A percentile compares a stretch with the other conserved stretches of the same genome.
phyloP scores from a whole-genome alignment of 2,329 filamentous ascomycete genomes.

The Monosporascus sp. region DNA sequence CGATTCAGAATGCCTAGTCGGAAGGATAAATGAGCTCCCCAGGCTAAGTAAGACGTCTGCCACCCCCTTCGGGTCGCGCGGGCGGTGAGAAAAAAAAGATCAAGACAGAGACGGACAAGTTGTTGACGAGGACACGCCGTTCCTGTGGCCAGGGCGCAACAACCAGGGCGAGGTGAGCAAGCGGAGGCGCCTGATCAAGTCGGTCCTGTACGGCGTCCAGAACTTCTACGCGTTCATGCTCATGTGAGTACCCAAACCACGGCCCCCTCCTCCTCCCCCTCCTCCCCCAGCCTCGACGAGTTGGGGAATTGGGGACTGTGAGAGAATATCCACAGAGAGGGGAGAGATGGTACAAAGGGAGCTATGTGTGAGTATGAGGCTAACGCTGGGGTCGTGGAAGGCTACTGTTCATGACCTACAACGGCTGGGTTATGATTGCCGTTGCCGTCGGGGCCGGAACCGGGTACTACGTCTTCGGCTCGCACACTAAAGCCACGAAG shows the following conservation, averaged over 20 bases:
- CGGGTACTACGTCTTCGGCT: constrained; percentile 79
- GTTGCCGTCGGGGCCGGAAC: constrained; percentile 85
- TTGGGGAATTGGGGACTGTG: background rate
- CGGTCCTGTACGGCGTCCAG: constrained; percentile 80
- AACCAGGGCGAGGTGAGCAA: constrained; percentile 54
- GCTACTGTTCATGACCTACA: constrained; percentile 99
- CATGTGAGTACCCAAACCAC: constrained; percentile 63
- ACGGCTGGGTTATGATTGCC: constrained; percentile 93
- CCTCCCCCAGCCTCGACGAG: background rate
- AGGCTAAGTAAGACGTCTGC: constrained; percentile 5
- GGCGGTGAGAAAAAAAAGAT: constrained; percentile 9
- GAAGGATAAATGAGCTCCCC: background rate
- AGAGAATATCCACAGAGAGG: background rate
- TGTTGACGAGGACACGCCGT: constrained; percentile 57
- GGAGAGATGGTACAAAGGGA: background rate
- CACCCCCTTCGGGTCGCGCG: background rate
- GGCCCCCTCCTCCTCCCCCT: background rate
- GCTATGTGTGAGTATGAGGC: background rate
- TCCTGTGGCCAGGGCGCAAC: constrained; percentile 65
- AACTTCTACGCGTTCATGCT: constrained; percentile 99
- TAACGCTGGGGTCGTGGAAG: constrained; percentile 39
- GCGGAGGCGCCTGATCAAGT: constrained; percentile 73
- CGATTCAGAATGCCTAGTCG: background rate
- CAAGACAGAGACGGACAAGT: constrained; percentile 30
- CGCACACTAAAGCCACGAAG: constrained; percentile 66